Conservation (phyloP, 2,329 filamentous ascomycete species). For the Alternaria infectoria region DNA sequence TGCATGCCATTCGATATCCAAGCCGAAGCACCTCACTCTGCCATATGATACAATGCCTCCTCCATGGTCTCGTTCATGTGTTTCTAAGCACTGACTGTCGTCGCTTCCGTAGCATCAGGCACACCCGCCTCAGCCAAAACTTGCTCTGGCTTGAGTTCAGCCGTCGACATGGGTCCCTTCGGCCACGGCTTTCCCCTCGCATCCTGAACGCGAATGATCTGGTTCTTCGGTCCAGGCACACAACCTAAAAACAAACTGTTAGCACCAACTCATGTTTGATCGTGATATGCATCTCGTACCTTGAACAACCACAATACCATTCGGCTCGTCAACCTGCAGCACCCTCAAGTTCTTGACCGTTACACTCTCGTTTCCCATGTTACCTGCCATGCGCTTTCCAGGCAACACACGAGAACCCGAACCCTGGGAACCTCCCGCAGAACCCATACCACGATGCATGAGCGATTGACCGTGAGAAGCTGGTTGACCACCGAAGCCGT, state of each 20-base stretch:
- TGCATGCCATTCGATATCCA: background rate
- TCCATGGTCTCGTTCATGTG: background rate
- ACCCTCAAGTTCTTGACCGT: conserved; percentile 93
- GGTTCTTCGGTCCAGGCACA: conserved; percentile 87
- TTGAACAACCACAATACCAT: conserved; percentile 87
- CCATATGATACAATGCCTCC: conserved; percentile 14
- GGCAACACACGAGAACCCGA: conserved; percentile 90
- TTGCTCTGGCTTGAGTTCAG: conserved; percentile 25
- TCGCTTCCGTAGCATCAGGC: conserved; percentile 15
- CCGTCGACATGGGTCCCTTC: conserved; percentile 50
- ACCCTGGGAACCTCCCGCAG: conserved; percentile 86
- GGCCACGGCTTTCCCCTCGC: conserved; percentile 86
- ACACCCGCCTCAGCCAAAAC: conserved; percentile 11
- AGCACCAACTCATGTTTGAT: too few species aligned
- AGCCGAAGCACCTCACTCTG: background rate
- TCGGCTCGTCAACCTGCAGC: conserved; percentile 82
- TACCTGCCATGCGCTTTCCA: conserved; percentile 96
- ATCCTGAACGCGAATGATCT: conserved; percentile 84
- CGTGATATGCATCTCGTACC: too few species aligned
- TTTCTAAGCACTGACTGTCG: conserved; percentile 9
- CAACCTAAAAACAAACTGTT: too few species aligned
- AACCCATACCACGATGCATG: conserved; percentile 91
- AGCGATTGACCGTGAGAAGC: conserved; percentile 95
- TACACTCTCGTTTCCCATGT: conserved; percentile 88
- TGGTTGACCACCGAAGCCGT: conserved; percentile 86